Base-by-base conservation (phyloP, 1,284 basidiomycete genomes). In the Pyrrhoderma noxium region DNA sequence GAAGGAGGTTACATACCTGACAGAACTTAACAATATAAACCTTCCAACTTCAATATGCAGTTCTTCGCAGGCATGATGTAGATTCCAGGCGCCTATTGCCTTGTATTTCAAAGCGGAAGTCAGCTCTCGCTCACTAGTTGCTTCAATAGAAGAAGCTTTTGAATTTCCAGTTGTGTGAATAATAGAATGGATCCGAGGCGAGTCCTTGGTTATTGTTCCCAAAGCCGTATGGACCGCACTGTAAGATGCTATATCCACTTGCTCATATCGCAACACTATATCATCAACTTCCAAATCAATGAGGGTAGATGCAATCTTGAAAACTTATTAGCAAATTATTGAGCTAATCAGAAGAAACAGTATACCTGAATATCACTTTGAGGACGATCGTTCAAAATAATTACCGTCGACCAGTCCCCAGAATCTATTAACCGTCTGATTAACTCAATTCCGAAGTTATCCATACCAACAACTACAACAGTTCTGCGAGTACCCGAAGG, bases 1-100 rank as follows among this genome's bases (percentile, higher is more conserved):
- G 2, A 37, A 2, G 22, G 25, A 9, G 21, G 2, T 9, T 14
- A 48, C 62, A 54, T 39, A 67, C 65, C 61, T 64, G 21, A 63
- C 61, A 31, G 60, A 62, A 51, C 64, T 65, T 31, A 62, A 58
- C 22, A 67, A 47, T 19, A 63, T 59, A 49, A 65, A 65, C 4
- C 62, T 60, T 3, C 65, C 61, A 3, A 67, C 60, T 1, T 58
- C 25, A 8, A 65, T 57, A 3, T 55, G 53, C 13, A 67, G 53
- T 34, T 64, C 61, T 40, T 60, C 60, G 31, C 60, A 58, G 19
- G 61, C 59, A 4, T 54, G 8, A 47, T 67, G 64, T n/a, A 67
- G 56, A 47, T 67, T 66, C 65, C 65, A 66, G 0, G 64, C 62
- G 2, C 61, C 65, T 14, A 59, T 19, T 13, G 65, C 61, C 41